Evolutionary conservation across 140 eudicot species (phyloP), one percentile per base, ranked within the genome.

Genomic region (Senecio squalidus): DNA sequence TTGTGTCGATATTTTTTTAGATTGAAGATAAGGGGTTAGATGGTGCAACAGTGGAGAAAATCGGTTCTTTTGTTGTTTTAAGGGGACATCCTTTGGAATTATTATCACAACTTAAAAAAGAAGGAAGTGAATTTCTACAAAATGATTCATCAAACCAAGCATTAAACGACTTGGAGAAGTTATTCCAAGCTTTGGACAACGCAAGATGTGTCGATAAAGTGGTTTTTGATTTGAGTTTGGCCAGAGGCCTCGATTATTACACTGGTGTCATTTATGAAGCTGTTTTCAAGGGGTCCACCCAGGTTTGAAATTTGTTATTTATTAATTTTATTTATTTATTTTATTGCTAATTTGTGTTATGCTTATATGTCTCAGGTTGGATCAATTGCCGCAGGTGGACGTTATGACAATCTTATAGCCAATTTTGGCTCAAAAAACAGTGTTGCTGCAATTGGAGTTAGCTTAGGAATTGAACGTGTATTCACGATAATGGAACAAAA

Each of bases 311-410:
- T 45, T 48, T 9, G 15, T 33, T 21, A 10, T 18, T 17, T 41
- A 0, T 1, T 26, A 10, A 6, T 16, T 31, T 13, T 13, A 50
- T 50, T 3, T 47, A 8, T 22, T 0, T 47, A 4, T 11, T 47
- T 10, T 9, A 18, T 6, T 20, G 5, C 9, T 17, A 24, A 5
- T 28, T 5, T 14, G 14, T 54, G 0, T 1, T 28, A 10, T 54
- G 26, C 13, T 38, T 40, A 6, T 9, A 11, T 28, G n/a, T 16
- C 17, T 29, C 80, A 86, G 97, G 90, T 86, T 66, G 98, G 98
- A 53, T 87, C 98, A 25, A 92, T 92, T 77, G 98, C 96, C 61
- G 96, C 98, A 23, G 98, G 98, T 54, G 96, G 98, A 28, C 96
- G 98, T 36, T 92, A 92, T 36, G 98, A 92, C 67, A 84, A 84